Evolutionary conservation across 768 basidiomycete genomes (phyloP).

Genomic region (Cystofilobasidium capitatum): DNA sequence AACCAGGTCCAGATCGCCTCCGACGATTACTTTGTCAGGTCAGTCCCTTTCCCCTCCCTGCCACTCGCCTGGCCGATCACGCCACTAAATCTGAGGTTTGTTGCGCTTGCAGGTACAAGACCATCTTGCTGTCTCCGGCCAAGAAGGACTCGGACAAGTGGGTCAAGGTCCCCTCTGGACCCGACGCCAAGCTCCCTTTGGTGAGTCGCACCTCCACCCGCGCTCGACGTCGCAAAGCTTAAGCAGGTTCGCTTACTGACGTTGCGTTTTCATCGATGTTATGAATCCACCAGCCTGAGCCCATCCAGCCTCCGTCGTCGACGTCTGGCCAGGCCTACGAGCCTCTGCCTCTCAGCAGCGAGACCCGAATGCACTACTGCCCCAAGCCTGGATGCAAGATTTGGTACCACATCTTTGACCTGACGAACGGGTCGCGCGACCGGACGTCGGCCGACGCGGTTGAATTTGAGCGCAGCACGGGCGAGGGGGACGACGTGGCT

Average conservation of each 20-base stretch:
- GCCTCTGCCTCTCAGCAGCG: constrained; percentile 12
- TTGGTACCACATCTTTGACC: constrained; percentile 16
- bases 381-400: constrained; percentile 13
- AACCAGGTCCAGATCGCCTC: constrained; percentile 13
- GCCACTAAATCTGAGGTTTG: neutral
- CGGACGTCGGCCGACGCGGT: constrained; percentile 3
- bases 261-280: no score
- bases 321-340: constrained; percentile 15
- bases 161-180: neutral
- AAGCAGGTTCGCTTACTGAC: neutral
- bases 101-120: neutral
- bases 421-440: constrained; percentile 4
- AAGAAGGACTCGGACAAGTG: constrained; percentile 2
- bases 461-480: constrained; percentile 8
- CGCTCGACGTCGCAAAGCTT: no score
- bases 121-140: neutral
- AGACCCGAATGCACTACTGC: constrained; percentile 20
- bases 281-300: neutral
- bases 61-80: neutral
- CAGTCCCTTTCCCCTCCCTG: neutral
- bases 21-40: constrained; percentile 26
- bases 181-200: neutral
- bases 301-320: constrained; percentile 7
- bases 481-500: neutral
- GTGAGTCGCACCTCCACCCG: neutral